Evolutionary conservation across 1,139 yeast species (phyloP), one percentile per base, ranked within the genome.

Genomic region (Hemisphaericaspora xylofermentans): DNA sequence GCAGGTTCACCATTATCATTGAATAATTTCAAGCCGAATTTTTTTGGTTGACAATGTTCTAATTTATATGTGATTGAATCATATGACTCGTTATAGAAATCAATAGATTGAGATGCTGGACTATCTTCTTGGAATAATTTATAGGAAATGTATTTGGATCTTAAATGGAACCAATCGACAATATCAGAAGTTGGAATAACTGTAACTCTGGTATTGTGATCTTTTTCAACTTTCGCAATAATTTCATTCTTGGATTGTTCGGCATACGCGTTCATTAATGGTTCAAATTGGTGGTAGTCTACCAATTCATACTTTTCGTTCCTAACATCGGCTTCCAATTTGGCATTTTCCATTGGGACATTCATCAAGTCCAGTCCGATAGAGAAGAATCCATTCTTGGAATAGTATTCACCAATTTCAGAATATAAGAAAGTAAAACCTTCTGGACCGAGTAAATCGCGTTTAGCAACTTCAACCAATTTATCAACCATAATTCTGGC

Each of bases 391-490:
- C 88, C 94, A 51, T 74, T 70, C 43, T 68, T 65, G 27, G 67
- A 58, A 57, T 85, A 84, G 58, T 77, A 84, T 43, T 80, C 81
- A 5, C 88, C 91, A 30, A 86, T 74, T 53, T 84, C 94, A 27
- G 89, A 82, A 68, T 84, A 85, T 44, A 84, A 66, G 43, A 73
- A 76, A 12, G 73, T 61, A 40, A 74, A 70, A 14, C 77, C 74
- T 42, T 73, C 67, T 16, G 56, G 48, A 6, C 70, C 69, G 34
- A 69, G 45, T 14, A 50, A 42, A 4, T 56, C 51, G 4, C 34
- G 39, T 36, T 54, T 57, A 31, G 61, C 57, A 22, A 53, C 35
- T n/a, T 63, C 61, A 26, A 65, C 64, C 33, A 76, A 50, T 40
- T 67, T 61, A 47, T 77, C 80, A 37, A 85, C 70, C 88, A 86